phyloP scores from a whole-genome alignment of 768 basidiomycete genomes.

The Tulasnella sp. region DNA sequence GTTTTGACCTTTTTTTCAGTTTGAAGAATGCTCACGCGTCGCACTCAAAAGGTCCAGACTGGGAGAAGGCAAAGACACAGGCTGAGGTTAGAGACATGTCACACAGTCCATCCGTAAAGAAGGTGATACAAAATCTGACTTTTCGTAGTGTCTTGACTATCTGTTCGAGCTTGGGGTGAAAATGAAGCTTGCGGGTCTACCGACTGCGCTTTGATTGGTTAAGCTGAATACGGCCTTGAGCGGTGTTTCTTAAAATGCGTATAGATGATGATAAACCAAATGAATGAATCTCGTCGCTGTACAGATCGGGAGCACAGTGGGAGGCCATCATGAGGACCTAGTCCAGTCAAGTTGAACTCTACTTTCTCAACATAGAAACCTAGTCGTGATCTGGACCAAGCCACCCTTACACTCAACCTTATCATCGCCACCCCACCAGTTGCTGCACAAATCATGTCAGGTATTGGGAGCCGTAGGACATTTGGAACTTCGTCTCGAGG shows the following conservation, averaged over 20 bases:
- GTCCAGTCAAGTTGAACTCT: too few relatives aligned
- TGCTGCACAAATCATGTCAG: not conserved
- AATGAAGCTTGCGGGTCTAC: slow-evolving; percentile 47
- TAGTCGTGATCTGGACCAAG: too few relatives aligned
- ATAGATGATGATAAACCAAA: too few relatives aligned
- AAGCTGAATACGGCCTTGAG: too few relatives aligned
- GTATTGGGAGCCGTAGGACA: not conserved
- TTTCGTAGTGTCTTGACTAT: slow-evolving; percentile 69
- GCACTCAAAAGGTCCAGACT: slow-evolving; percentile 42
- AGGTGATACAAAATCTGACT: not conserved
- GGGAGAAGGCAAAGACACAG: slow-evolving; percentile 85
- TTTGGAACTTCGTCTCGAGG: slow-evolving; percentile 26
- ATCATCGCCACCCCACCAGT: not conserved
- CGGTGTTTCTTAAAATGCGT: too few relatives aligned
- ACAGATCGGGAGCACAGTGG: too few relatives aligned
- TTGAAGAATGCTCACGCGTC: not conserved
- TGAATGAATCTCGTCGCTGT: too few relatives aligned
- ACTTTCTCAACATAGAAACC: too few relatives aligned
- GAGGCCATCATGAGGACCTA: too few relatives aligned
- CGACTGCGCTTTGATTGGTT: slow-evolving; percentile 2
- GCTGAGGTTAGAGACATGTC: slow-evolving; percentile 48
- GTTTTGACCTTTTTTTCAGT: not conserved
- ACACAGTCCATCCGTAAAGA: not conserved
- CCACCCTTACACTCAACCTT: not conserved
- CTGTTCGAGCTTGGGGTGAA: slow-evolving; percentile 80